Evolutionary conservation across 1,139 yeast species (phyloP).

Genomic region (Pichiaceae sp.): DNA sequence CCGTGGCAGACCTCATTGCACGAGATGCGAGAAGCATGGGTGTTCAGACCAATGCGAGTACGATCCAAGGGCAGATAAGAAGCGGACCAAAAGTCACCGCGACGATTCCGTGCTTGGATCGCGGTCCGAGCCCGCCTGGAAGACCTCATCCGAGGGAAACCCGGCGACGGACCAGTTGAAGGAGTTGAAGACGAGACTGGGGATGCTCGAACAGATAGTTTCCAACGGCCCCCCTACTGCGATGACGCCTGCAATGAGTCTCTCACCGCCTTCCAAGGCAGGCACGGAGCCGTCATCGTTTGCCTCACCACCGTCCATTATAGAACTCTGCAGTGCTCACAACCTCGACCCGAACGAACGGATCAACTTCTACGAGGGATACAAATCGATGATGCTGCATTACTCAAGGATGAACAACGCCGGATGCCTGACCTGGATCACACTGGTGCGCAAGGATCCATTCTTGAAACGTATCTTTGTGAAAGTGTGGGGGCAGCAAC

Average conservation of each 20-base stretch:
- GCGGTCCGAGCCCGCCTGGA: not conserved
- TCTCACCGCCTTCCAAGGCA: too few species aligned
- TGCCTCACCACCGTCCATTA: too few species aligned
- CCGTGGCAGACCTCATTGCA: conserved; percentile 57
- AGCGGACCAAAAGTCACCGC: too few species aligned
- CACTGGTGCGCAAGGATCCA: conserved; percentile 38
- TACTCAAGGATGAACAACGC: conserved; percentile 33
- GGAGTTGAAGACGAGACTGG: not conserved
- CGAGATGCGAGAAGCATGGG: conserved; percentile 57
- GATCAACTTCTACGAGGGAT: conserved; percentile 36
- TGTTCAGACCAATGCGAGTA: conserved; percentile 61
- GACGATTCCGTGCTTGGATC: not conserved
- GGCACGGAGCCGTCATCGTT: too few species aligned
- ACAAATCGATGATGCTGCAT: conserved; percentile 32
- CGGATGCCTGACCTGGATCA: conserved; percentile 44
- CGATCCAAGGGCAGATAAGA: conserved; percentile 32
- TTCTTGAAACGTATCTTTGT: conserved; percentile 29
- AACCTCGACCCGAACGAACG: too few species aligned
- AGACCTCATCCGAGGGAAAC: not conserved
- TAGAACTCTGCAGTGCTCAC: too few species aligned
- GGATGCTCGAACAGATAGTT: not conserved
- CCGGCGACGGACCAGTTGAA: not conserved
- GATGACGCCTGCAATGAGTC: not conserved
- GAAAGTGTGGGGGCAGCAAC: conserved; percentile 23
- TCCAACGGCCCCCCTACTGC: not conserved